Evolutionary conservation across 2,329 filamentous ascomycete genomes (phyloP), one percentile per base, ranked within the genome.

Genomic region (Hymenoscyphus linearis): DNA sequence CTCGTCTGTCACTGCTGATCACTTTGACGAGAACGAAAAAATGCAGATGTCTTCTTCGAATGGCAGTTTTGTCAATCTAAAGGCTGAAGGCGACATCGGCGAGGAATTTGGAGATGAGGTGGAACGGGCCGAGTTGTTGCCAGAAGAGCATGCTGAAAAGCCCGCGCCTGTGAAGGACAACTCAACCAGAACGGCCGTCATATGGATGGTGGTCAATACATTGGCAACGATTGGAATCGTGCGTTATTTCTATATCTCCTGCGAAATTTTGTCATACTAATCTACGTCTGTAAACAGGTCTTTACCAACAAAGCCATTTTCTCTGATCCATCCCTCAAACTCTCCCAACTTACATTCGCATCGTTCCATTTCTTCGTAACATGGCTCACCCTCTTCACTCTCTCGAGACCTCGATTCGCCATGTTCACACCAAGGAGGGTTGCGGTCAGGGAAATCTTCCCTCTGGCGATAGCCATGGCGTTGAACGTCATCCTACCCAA

Each of bases 221-320:
- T 63, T 86, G 64, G 83, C 85, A 2, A 87, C 85, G 0, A 82
- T 87, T 60, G 82, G 82, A 54, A 87, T 87, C 69, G 84, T 85
- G 76, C 69, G 79, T 73, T 18, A 22, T 16, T 47, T 60, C 25
- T 36, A 36, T 22, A 56, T 16, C 10, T 26, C 12, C n/a, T 34
- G 31, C 16, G 13, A 35, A 25, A 3, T 5, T 47, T 12, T 31
- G 26, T 3, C 12, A 25, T 18, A 37, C 53, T 55, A 16, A 47
- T 16, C 3, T 5, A 50, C 16, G n/a, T 31, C 13, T 50, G 7
- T 14, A 22, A 26, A 50, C 40, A 66, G 69, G 64, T 89, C 69
- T 88, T 88, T 71, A 85, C 84, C 50, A 89, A 89, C 76, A 89
- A 89, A 74, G 81, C 81, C 64, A 87, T 89, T 72, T 89, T 89